These are phyloP conservation scores for Stentor coeruleus DNA, from an alignment of 73 alveolate genomes.

Conservation along the genomic window DNA sequence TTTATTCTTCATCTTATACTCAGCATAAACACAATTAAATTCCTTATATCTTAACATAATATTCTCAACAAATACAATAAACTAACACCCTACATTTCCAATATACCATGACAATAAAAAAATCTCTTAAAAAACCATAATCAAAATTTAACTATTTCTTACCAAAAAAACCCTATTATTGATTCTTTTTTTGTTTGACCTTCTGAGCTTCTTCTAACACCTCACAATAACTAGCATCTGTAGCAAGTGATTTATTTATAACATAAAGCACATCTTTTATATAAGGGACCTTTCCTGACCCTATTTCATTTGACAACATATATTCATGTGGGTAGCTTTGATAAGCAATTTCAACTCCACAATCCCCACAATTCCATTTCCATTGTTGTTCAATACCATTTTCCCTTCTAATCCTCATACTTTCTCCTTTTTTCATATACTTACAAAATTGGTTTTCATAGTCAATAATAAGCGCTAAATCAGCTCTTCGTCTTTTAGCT, in stretches of 20 bases:
- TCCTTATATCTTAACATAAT: too few species aligned
- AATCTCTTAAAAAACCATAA: too few species aligned
- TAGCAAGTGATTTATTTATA: not conserved
- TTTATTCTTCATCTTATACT: too few species aligned
- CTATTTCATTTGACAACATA: constrained; percentile 6
- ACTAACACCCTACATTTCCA: too few species aligned
- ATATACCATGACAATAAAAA: too few species aligned
- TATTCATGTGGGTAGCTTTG: constrained; percentile 5
- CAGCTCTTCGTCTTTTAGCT: constrained; percentile 14
- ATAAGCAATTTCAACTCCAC: constrained; percentile 20
- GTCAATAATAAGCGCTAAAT: constrained; percentile 10
- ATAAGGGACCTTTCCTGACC: not conserved
- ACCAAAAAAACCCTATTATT: too few species aligned
- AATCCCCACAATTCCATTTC: constrained; percentile 19
- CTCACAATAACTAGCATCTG: constrained; percentile 6
- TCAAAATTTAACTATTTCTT: too few species aligned
- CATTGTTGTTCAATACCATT: constrained; percentile 24
- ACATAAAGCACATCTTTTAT: not conserved
- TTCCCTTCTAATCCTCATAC: not conserved
- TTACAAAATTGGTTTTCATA: not conserved
- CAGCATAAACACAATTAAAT: too few species aligned
- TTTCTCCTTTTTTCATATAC: constrained; percentile 2
- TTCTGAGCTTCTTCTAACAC: constrained; percentile 17
- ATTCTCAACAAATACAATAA: too few species aligned
- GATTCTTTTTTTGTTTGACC: too few species aligned